Conservation (phyloP, 495 filamentous ascomycete species). For the Sordaria brevicollis region DNA sequence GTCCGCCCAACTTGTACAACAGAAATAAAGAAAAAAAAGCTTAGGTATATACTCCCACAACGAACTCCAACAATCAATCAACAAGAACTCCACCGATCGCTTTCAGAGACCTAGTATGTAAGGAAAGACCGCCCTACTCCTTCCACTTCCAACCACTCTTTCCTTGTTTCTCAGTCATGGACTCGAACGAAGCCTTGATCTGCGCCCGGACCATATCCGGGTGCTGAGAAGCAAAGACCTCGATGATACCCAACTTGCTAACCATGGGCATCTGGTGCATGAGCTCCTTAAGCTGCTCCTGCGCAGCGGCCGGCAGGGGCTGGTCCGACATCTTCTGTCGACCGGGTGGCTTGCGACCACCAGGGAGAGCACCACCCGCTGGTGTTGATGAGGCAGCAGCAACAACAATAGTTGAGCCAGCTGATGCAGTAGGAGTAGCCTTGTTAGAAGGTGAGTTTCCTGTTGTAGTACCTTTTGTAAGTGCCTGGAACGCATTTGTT, state of each 20-base stretch:
- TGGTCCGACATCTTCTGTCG: constrained; percentile 12
- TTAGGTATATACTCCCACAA: background rate
- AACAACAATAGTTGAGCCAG: background rate
- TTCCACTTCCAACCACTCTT: constrained; percentile 16
- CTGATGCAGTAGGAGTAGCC: background rate
- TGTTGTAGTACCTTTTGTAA: background rate
- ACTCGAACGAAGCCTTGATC: constrained; percentile 19
- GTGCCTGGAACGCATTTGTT: constrained; percentile 17
- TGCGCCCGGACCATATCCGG: constrained; percentile 5
- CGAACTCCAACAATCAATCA: background rate
- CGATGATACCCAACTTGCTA: constrained; percentile 20
- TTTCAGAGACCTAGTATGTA: background rate
- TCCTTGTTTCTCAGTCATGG: constrained; percentile 10
- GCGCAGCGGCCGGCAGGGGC: constrained; percentile 8
- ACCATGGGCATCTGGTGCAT: constrained; percentile 13
- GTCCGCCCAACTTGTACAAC: background rate
- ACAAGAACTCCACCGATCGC: background rate
- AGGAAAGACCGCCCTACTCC: constrained; percentile 7
- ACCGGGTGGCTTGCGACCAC: background rate
- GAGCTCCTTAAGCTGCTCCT: constrained; percentile 17
- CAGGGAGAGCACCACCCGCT: background rate
- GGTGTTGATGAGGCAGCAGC: background rate
- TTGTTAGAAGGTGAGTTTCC: background rate
- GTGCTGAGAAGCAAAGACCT: constrained; percentile 15
- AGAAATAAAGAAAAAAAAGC: too few relatives aligned